Evolutionary conservation across 495 filamentous ascomycete species (phyloP).

Genomic region (Recurvomyces mirabilis): DNA sequence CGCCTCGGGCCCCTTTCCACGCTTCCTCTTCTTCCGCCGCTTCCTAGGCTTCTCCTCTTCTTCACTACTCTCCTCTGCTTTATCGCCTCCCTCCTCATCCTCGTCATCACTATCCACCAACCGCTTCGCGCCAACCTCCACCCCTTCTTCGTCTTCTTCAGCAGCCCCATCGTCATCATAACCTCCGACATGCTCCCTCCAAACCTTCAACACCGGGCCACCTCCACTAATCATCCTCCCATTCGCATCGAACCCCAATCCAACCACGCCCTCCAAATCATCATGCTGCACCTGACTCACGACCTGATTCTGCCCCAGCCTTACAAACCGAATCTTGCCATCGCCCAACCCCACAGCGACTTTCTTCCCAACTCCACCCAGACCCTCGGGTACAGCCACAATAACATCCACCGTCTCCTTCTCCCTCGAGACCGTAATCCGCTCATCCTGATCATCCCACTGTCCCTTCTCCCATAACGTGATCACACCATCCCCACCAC

Average conservation of each 20-base stretch:
- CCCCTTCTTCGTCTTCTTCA: conserved; percentile 34
- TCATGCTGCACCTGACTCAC: conserved; percentile 58
- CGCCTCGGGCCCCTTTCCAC: conserved; percentile 35
- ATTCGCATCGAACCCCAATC: conserved; percentile 67
- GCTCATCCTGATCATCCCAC: conserved; percentile 91
- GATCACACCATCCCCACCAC: conserved; percentile 65
- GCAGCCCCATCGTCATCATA: conserved; percentile 31
- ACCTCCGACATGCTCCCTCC: conserved; percentile 48
- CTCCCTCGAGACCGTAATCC: conserved; percentile 56
- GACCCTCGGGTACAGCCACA: conserved; percentile 50
- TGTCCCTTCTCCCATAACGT: conserved; percentile 87
- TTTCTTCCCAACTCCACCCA: conserved; percentile 52
- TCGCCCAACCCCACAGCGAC: conserved; percentile 67
- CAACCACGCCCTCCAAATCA: conserved; percentile 70
- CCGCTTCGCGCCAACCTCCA: conserved; percentile 29
- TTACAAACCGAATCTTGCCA: conserved; percentile 47
- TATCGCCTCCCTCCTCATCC: conserved; percentile 32
- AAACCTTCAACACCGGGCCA: conserved; percentile 73
- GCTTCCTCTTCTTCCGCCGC: conserved; percentile 44
- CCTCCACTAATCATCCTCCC: conserved; percentile 81
- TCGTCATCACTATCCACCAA: conserved; percentile 18
- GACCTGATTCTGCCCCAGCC: conserved; percentile 48
- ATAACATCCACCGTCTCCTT: conserved; percentile 62
- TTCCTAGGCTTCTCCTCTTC: conserved; percentile 27
- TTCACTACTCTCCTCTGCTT: conserved; percentile 36